Percentiles rank a stretch among this genome's conserved stretches.
Evolutionary conservation across 2,329 filamentous ascomycete genomes (phyloP).

Genomic region (Epichloe scottii): DNA sequence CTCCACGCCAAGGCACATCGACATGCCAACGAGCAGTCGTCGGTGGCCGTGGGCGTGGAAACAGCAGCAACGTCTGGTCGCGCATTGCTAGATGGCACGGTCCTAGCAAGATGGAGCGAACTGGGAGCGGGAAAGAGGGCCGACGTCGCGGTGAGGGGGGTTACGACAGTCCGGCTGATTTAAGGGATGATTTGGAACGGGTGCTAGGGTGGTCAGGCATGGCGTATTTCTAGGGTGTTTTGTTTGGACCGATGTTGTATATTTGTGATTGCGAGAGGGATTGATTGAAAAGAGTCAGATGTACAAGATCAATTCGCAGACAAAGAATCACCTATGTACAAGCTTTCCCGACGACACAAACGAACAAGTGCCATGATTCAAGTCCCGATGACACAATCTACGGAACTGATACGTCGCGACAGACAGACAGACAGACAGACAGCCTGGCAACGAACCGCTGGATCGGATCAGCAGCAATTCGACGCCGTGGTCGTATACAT

Average conservation of each 20-base stretch:
- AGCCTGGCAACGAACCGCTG: no score
- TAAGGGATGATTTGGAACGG: slow-evolving; percentile 57
- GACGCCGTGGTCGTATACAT: slow-evolving; percentile 3
- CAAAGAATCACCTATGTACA: neutral
- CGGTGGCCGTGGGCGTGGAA: slow-evolving; percentile 38
- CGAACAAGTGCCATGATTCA: no score
- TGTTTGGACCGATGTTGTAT: neutral
- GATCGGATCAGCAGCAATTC: neutral
- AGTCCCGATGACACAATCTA: no score
- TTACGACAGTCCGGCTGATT: slow-evolving; percentile 47
- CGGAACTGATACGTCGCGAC: no score
- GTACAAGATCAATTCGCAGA: no score
- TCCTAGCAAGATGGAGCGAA: slow-evolving; percentile 65
- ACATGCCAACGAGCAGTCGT: slow-evolving; percentile 27
- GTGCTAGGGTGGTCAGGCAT: slow-evolving; percentile 52
- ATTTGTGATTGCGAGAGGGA: no score
- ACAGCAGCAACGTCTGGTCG: slow-evolving; percentile 42
- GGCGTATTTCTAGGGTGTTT: slow-evolving; percentile 23
- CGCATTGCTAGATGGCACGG: slow-evolving; percentile 64
- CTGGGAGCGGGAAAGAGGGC: slow-evolving; percentile 56
- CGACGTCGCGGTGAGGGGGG: slow-evolving; percentile 70
- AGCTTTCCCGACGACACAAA: no score
- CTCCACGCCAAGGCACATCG: slow-evolving; percentile 77
- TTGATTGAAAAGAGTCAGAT: no score
- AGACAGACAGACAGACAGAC: no score